Evolutionary conservation across 306 rosid species (phyloP).

Genomic region (Cercis canadensis): DNA sequence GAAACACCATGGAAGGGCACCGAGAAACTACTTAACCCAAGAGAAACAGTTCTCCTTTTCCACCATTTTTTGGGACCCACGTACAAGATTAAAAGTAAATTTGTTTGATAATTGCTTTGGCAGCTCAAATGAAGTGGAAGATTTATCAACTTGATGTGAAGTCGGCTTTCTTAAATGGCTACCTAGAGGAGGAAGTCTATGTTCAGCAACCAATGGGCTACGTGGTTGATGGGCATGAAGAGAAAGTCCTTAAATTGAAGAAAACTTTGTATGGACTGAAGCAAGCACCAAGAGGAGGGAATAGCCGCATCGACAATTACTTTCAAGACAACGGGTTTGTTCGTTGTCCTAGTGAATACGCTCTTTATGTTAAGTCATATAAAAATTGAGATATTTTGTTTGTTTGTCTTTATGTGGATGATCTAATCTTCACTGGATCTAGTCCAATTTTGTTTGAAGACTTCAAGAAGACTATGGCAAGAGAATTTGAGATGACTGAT

Average conservation of each 20-base stretch:
- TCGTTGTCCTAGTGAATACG: background rate
- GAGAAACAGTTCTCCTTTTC: too few relatives aligned
- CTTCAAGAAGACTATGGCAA: background rate
- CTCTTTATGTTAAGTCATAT: background rate
- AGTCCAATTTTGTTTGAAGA: background rate
- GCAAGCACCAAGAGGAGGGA: constrained; percentile 7
- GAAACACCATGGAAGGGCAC: too few relatives aligned
- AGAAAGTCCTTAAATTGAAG: background rate
- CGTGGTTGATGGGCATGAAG: background rate
- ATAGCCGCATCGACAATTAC: background rate
- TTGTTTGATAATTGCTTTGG: too few relatives aligned
- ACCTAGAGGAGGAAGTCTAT: too few relatives aligned
- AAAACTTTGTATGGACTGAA: background rate
- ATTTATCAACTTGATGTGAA: too few relatives aligned
- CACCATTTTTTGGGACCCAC: too few relatives aligned
- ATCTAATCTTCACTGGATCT: background rate
- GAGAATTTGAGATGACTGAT: too few relatives aligned
- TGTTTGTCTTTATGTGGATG: background rate
- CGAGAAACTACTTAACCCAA: too few relatives aligned
- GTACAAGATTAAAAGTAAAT: too few relatives aligned
- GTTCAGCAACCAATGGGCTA: background rate
- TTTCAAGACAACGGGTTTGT: background rate
- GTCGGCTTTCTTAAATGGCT: too few relatives aligned
- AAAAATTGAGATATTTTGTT: background rate
- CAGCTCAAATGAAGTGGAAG: too few relatives aligned